A percentile compares a stretch with the other conserved stretches of the same genome.
Conservation (phyloP, 2,329 filamentous ascomycete genomes). For the Uncinocarpus reesii region DNA sequence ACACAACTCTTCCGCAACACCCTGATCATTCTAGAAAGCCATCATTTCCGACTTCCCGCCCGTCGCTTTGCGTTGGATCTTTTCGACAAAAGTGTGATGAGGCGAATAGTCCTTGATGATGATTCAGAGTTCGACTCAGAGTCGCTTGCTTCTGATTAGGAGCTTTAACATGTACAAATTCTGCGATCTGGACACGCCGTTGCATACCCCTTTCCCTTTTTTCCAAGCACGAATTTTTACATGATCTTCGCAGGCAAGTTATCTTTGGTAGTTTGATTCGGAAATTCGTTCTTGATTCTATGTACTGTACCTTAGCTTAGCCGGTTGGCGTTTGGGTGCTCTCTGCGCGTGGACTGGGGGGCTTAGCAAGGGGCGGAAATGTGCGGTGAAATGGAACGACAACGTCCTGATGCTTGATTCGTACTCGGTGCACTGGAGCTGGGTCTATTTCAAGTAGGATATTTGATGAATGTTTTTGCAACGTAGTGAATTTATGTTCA, state of each 20-base stretch:
- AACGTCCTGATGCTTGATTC: conserved; percentile 2
- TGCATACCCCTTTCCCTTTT: not conserved
- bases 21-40: conserved; percentile 72
- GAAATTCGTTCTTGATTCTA: not conserved
- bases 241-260: not conserved
- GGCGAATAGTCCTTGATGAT: conserved; percentile 71
- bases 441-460: no score
- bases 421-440: not conserved
- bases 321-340: conserved; percentile 2
- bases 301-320: conserved; percentile 1
- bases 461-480: no score
- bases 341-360: not conserved
- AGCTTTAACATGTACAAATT: no score
- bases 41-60: conserved; percentile 78
- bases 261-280: not conserved
- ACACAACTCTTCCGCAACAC: conserved; percentile 73
- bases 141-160: conserved; percentile 12
- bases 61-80: conserved; percentile 86
- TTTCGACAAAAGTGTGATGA: conserved; percentile 82
- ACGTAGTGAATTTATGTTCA: no score
- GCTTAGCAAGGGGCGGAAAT: not conserved
- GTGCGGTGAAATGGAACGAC: not conserved
- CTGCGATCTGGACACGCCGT: no score
- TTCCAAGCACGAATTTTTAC: not conserved
- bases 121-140: conserved; percentile 40